Conservation (phyloP, 805 yeast genomes). For the Wickerhamiella bombiphila region DNA sequence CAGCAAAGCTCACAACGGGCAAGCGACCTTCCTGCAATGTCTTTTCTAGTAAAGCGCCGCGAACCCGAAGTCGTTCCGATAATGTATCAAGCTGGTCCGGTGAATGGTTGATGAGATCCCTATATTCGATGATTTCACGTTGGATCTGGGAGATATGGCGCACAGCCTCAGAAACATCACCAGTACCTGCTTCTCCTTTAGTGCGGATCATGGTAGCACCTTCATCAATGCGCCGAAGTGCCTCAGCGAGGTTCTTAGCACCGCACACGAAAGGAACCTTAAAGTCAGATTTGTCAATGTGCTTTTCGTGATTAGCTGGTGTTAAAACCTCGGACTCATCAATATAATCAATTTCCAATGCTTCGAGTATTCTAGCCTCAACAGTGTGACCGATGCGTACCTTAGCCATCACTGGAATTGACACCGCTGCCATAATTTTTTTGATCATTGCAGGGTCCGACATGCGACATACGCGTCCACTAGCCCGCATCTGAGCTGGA, state of each 20-base stretch:
- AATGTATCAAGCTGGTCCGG: slow-evolving; percentile 26
- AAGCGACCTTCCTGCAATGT: slow-evolving; percentile 42
- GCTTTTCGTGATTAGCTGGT: slow-evolving; percentile 59
- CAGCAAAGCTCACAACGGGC: slow-evolving; percentile 77
- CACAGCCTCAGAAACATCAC: slow-evolving; percentile 73
- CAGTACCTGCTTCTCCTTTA: slow-evolving; percentile 84
- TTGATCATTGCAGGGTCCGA: slow-evolving; percentile 69
- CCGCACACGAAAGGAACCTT: slow-evolving; percentile 76
- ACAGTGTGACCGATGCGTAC: slow-evolving; percentile 72
- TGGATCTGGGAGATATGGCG: slow-evolving; percentile 52
- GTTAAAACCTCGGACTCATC: slow-evolving; percentile 78
- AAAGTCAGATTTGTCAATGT: slow-evolving; percentile 45
- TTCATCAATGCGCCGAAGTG: slow-evolving; percentile 60
- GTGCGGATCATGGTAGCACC: slow-evolving; percentile 83
- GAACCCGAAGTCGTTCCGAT: slow-evolving; percentile 48
- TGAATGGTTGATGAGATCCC: slow-evolving; percentile 1
- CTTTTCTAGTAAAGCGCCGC: slow-evolving; percentile 34
- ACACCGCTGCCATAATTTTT: slow-evolving; percentile 49
- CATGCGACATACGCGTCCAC: slow-evolving; percentile 77
- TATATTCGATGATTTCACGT: slow-evolving; percentile 35
- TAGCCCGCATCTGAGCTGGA: slow-evolving; percentile 72
- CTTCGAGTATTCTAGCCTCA: slow-evolving; percentile 66
- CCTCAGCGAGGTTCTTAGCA: slow-evolving; percentile 69
- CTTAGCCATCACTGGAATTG: slow-evolving; percentile 62
- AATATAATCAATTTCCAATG: slow-evolving; percentile 59